Conservation (phyloP, 192 early-diverging fungal genomes). For the Radiomyces spectabilis region DNA sequence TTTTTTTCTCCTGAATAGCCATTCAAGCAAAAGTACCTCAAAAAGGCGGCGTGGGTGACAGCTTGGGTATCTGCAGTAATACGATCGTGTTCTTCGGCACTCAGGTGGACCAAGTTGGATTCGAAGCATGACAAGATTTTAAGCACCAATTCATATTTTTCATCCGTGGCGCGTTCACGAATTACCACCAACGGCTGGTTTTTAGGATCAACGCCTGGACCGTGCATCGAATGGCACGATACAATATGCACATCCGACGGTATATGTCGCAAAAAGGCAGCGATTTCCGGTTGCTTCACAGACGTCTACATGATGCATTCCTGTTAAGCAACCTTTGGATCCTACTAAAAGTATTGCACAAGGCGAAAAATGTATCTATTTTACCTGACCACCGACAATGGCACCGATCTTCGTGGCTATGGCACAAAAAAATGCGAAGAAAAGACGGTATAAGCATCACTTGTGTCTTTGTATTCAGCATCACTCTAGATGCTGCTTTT, state of each 20-base stretch:
- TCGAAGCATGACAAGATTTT: conserved; percentile 67
- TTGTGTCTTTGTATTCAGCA: not conserved
- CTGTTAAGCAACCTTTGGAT: not conserved
- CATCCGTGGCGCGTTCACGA: conserved; percentile 60
- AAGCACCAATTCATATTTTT: conserved; percentile 50
- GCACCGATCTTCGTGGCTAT: conserved; percentile 82
- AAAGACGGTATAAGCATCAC: not conserved
- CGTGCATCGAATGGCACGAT: conserved; percentile 93
- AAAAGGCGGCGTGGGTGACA: conserved; percentile 90
- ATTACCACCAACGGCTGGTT: conserved; percentile 85
- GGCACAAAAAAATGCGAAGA: not conserved
- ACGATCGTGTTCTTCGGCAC: conserved; percentile 81
- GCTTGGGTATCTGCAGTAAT: conserved; percentile 98
- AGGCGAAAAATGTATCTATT: too few species aligned
- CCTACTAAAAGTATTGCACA: too few species aligned
- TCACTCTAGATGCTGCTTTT: not conserved
- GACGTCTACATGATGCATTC: conserved; percentile 57
- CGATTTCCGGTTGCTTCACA: conserved; percentile 91
- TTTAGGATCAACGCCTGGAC: conserved; percentile 76
- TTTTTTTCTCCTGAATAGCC: not conserved
- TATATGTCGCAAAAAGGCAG: conserved; percentile 79
- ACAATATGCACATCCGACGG: conserved; percentile 92
- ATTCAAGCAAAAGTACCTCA: conserved; percentile 63
- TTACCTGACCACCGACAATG: conserved; percentile 79
- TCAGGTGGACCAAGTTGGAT: conserved; percentile 74